Evolutionary conservation across 495 filamentous ascomycete genomes (phyloP).

Genomic region (Aspergillus asperescens): DNA sequence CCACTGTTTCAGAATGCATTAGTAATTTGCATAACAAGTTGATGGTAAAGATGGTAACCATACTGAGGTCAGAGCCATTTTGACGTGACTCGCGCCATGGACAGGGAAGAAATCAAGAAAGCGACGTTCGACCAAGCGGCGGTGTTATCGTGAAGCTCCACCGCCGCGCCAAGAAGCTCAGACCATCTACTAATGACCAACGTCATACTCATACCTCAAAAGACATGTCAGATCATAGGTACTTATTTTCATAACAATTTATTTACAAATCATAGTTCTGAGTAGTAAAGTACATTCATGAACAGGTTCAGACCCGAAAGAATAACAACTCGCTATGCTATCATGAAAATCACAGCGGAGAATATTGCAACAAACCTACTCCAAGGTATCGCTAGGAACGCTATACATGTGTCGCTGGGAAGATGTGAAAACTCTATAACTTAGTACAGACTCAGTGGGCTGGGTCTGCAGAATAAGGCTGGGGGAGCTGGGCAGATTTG

Average conservation of each 20-base stretch:
- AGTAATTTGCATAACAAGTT: neutral
- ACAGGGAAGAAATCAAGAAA: constrained; percentile 16
- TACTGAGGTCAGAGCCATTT: constrained; percentile 50
- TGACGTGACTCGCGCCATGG: constrained; percentile 33
- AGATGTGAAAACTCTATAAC: no score
- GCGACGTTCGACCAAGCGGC: constrained; percentile 17
- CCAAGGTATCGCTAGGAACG: neutral
- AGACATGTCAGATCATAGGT: no score
- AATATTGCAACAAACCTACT: neutral
- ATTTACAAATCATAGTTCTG: neutral
- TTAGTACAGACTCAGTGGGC: neutral
- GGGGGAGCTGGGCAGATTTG: constrained; percentile 9
- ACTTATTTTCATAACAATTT: no score
- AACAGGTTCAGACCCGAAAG: neutral
- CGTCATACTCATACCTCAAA: neutral
- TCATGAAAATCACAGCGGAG: neutral
- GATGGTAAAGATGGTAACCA: constrained; percentile 20
- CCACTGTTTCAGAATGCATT: constrained; percentile 57
- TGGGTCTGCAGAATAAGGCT: neutral
- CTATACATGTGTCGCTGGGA: neutral
- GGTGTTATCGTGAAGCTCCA: constrained; percentile 16
- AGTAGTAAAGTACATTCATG: neutral
- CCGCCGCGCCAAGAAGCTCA: constrained; percentile 19
- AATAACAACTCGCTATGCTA: constrained; percentile 7
- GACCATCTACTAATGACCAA: constrained; percentile 4